Evolutionary conservation across 2,329 filamentous ascomycete genomes (phyloP).

Genomic region (Aaosphaeria arxii): DNA sequence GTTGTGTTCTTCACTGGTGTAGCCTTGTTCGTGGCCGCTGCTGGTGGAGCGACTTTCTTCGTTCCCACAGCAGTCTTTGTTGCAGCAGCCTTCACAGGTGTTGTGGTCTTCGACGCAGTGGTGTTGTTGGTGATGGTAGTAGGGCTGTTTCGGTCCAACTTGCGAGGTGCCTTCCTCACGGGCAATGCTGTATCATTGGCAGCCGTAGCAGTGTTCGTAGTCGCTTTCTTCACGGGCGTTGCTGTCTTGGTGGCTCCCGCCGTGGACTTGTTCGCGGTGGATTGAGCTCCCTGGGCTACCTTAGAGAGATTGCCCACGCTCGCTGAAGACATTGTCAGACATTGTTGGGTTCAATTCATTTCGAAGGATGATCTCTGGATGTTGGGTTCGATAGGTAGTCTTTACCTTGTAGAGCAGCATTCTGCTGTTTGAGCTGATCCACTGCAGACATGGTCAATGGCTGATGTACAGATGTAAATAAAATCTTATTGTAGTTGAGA

Average conservation of each 20-base stretch:
- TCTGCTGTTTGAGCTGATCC: slow-evolving; percentile 42
- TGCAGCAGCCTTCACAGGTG: background rate
- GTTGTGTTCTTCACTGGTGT: slow-evolving; percentile 12
- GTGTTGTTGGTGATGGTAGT: slow-evolving; percentile 1
- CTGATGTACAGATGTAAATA: background rate
- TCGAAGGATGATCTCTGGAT: no score
- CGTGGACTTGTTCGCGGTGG: slow-evolving; percentile 22
- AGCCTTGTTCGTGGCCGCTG: background rate
- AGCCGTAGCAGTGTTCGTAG: slow-evolving; percentile 2
- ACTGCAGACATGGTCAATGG: slow-evolving; percentile 29
- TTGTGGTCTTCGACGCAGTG: slow-evolving; percentile 11
- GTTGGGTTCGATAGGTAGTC: background rate
- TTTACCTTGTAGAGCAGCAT: slow-evolving; percentile 39
- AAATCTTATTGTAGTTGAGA: background rate
- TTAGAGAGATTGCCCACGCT: slow-evolving; percentile 28
- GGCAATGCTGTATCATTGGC: background rate
- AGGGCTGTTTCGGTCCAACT: background rate
- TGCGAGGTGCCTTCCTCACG: no score
- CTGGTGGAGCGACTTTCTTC: background rate
- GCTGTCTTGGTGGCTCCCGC: slow-evolving; percentile 15
- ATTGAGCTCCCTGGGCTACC: slow-evolving; percentile 16
- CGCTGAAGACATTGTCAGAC: slow-evolving; percentile 10
- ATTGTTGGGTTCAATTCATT: slow-evolving; percentile 1
- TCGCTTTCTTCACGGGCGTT: slow-evolving; percentile 20
- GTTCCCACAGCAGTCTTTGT: background rate